Conservation (phyloP, 345 rosid species). For the Ceriops zippeliana region DNA sequence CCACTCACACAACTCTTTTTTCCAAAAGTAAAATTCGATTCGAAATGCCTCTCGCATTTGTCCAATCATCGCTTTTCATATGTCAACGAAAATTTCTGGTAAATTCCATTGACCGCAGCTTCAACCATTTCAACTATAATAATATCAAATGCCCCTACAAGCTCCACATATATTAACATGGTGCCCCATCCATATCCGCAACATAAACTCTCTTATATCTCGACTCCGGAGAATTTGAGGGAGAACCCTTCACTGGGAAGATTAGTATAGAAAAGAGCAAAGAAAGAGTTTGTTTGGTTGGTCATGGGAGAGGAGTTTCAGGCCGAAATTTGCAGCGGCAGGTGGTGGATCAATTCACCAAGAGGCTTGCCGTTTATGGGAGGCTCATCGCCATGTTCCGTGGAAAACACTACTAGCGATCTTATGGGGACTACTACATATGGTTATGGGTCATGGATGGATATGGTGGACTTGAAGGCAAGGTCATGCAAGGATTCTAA, state of each 20-base stretch:
- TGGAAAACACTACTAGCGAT: slow-evolving; percentile 15
- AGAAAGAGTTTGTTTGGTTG: not conserved
- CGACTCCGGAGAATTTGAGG: not conserved
- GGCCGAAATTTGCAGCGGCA: slow-evolving; percentile 50
- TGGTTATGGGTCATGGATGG: slow-evolving; percentile 24
- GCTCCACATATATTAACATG: not conserved
- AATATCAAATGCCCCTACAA: not conserved
- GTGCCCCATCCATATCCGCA: not conserved
- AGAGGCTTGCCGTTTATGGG: slow-evolving; percentile 33
- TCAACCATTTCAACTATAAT: slow-evolving; percentile 39
- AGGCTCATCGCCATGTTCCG: slow-evolving; percentile 38
- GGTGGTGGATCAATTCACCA: slow-evolving; percentile 56
- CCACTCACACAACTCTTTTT: too few relatives aligned
- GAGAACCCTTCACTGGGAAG: not conserved
- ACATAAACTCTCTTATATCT: not conserved
- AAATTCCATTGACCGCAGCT: slow-evolving; percentile 29
- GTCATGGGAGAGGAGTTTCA: slow-evolving; percentile 75
- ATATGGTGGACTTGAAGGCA: slow-evolving; percentile 31
- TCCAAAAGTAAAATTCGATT: slow-evolving; percentile 30
- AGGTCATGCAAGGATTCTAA: slow-evolving; percentile 31
- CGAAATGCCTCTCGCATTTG: slow-evolving; percentile 39
- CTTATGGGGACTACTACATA: slow-evolving; percentile 22
- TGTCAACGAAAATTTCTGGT: slow-evolving; percentile 51
- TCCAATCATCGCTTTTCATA: slow-evolving; percentile 40
- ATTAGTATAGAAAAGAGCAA: not conserved